Evolutionary conservation across 1,284 basidiomycete genomes (phyloP), one percentile per base, ranked within the genome.

Genomic region (Puccinia polysora): DNA sequence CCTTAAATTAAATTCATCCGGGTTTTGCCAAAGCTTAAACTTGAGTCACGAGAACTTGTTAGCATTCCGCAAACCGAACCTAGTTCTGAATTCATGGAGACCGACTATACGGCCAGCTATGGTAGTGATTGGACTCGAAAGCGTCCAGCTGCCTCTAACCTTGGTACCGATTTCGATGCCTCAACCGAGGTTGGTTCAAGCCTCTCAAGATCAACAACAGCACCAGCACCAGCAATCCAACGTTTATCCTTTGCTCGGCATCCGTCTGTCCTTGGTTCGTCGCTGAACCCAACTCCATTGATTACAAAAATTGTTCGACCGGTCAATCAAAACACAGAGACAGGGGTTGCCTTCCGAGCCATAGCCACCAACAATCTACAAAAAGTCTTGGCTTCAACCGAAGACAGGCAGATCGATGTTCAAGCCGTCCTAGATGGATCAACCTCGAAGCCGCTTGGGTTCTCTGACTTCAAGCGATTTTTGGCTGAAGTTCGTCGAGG

Each of bases 161-260:
- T 18, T 47, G 36, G 34, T 40, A 50, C 43, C 6, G 56, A 50
- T 49, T 18, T 58, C 15, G 67, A 69, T 18, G 36, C 52, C 47
- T 23, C 30, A 18, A 69, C 53, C 12, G 53, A 59, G 50, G 23
- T 60, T 28, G 55, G 53, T 10, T 59, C 55, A 25, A 60, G 43
- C 3, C 23, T 60, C 36, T 59, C 56, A 23, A 43, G 18, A 59
- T 49, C 43, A 36, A 69, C 55, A 23, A 3, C 56, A 15, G 38
- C 67, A 10, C 55, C 52, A 15, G 53, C 40, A 23, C 55, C 55
- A 1, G 56, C 55, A 34, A 45, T 59, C n/a, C 55, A 49, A 32
- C 52, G 67, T 23, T 69, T 69, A 40, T 59, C 53, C 25, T 69
- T 69, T 69, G 67, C 67, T 69, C 67, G 67, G 23, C 53, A 69